Evolutionary conservation across 495 filamentous ascomycete species (phyloP).

Genomic region (Penicillium cosmopolitanum): DNA sequence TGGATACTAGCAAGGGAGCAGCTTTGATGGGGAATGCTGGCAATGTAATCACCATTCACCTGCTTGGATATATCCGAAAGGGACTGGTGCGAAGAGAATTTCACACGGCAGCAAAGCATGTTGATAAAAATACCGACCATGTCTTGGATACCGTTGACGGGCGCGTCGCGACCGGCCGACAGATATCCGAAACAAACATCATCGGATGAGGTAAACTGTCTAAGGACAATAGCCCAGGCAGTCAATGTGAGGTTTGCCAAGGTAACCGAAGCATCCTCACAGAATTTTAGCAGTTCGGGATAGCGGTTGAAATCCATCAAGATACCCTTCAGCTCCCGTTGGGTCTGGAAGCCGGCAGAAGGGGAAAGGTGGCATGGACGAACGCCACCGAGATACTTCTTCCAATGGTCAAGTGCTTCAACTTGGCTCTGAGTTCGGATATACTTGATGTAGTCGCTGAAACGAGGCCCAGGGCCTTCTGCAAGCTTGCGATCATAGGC

Average conservation of each 20-base stretch:
- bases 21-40: slow-evolving; percentile 52
- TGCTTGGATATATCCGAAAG: slow-evolving; percentile 46
- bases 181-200: slow-evolving; percentile 64
- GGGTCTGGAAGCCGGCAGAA: slow-evolving; percentile 8
- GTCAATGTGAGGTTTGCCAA: slow-evolving; percentile 55
- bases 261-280: slow-evolving; percentile 50
- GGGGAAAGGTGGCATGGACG: slow-evolving; percentile 30
- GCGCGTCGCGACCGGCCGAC: slow-evolving; percentile 52
- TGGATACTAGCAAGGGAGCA: slow-evolving; percentile 59
- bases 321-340: slow-evolving; percentile 34
- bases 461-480: slow-evolving; percentile 49
- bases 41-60: slow-evolving; percentile 54
- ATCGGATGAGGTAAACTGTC: slow-evolving; percentile 52
- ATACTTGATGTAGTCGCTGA: slow-evolving; percentile 60
- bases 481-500: slow-evolving; percentile 49
- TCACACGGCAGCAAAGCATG: slow-evolving; percentile 57
- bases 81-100: slow-evolving; percentile 35
- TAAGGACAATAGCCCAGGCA: slow-evolving; percentile 61
- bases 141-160: slow-evolving; percentile 54
- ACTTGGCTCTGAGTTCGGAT: slow-evolving; percentile 38
- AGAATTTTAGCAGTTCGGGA: slow-evolving; percentile 48
- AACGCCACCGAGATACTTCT: slow-evolving; percentile 33
- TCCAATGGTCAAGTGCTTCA: slow-evolving; percentile 54
- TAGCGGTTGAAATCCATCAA: slow-evolving; percentile 43
- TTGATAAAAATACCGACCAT: slow-evolving; percentile 61